Percentiles rank a stretch among this genome's conserved stretches.
These are phyloP conservation scores for Lojkania enalia DNA, from an alignment of 2,329 filamentous ascomycete genomes.

Conservation along the genomic window DNA sequence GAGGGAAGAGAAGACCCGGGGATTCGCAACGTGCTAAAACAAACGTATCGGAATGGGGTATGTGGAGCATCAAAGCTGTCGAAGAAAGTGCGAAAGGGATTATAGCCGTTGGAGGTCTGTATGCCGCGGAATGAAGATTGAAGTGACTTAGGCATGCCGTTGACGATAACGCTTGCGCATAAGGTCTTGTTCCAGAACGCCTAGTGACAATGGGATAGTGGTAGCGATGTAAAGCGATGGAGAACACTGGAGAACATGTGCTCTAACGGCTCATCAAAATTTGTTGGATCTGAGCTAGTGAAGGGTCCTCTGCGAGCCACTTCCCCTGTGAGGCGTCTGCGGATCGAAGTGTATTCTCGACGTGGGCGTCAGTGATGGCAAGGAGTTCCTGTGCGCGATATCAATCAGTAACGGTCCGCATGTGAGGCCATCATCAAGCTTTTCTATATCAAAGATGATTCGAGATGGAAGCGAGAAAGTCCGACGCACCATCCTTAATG, in stretches of 20 bases:
- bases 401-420: slow-evolving; percentile 11
- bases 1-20: slow-evolving; percentile 3
- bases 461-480: slow-evolving; percentile 1
- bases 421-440: background rate
- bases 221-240: background rate
- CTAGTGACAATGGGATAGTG: no score
- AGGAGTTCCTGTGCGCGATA: slow-evolving; percentile 55
- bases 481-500: slow-evolving; percentile 53
- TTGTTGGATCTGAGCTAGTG: slow-evolving; percentile 55
- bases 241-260: slow-evolving; percentile 1
- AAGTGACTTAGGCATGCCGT: background rate
- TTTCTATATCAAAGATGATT: background rate
- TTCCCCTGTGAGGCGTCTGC: slow-evolving; percentile 61
- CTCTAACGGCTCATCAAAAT: slow-evolving; percentile 37
- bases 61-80: no score
- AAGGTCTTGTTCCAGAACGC: no score
- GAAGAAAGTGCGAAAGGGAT: no score
- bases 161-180: no score
- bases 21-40: background rate
- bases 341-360: slow-evolving; percentile 58
- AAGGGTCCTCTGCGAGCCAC: slow-evolving; percentile 65
- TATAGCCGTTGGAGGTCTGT: background rate
- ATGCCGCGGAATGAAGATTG: background rate
- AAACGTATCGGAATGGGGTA: background rate
- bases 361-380: slow-evolving; percentile 59